Base-by-base conservation (phyloP, 1,284 basidiomycete genomes). In the Puccinia novopanici region DNA sequence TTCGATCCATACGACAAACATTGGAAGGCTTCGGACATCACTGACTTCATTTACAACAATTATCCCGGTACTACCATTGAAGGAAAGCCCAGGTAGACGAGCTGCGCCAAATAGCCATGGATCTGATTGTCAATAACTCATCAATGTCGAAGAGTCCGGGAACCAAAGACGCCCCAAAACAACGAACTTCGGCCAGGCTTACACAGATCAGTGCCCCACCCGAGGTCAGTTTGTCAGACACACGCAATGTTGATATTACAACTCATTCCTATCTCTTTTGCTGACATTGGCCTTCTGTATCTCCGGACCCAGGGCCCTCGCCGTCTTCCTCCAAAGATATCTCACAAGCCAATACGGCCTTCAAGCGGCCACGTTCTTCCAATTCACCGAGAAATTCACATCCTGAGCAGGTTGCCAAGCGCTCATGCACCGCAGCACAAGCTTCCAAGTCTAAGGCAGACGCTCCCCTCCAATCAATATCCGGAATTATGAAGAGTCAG, bases 1-100 rank as follows among this genome's bases (percentile, higher is more conserved):
- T 70, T 70, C 45, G 67, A 70, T 70, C 67, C 37, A 5, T 70
- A 70, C 42, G 34, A 6, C 19, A 70, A 70, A 40, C 67, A 70
- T 40, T 42, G 34, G 34, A 19, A 8, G 5, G 45, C 4, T 13
- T 19, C 37, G 13, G 67, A 70, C 67, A 19, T 70, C 67, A 5
- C 13, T 10, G 67, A 70, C 27, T 70, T 70, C 67, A 70, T 70
- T 70, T 70, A 70, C n/a, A 10, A 45, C 13, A 24, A 27, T 34
- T 19, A 70, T 22, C 67, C 67, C 45, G 27, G 17, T 45, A n/a
- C 42, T 10, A 40, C 48, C 12, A 48, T 70, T n/a, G 34, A 34
- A n/a, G 37, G 19, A 17, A 70, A 50, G 19, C 19, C 34, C 12
- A 70, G 45, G 19, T 70, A 8, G 67, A 70, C 10, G 37, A 70